Base-by-base conservation (phyloP, 768 basidiomycete genomes). In the Lyophyllum decastes region DNA sequence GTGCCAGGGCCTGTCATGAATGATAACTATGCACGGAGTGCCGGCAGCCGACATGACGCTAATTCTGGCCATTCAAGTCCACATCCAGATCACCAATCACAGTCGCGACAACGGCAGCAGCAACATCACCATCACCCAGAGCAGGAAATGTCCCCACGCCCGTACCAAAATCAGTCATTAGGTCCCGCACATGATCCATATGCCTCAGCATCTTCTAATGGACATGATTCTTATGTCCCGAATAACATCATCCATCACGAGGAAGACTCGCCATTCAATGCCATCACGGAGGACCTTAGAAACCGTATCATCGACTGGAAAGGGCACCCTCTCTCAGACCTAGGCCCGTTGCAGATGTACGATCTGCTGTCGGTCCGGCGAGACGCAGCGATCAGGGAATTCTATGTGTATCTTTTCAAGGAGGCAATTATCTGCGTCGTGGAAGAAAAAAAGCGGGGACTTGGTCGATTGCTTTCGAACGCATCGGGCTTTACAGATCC, bases 351-450 rank as follows among this genome's bases (percentile, higher is more conserved):
- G 45, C 90, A 91, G 64, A 93, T 97, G 84, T 97, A 93, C 71
- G 96, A 97, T 73, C 79, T 95, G 46, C 76, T 98, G 25, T 88
- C 86, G 49, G 94, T 98, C 43, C 85, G 94, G 50, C 87, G 95
- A 49, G 96, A 96, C 63, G 77, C 88, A 10, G 89, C 94, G 59
- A 89, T 95, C 19, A 86, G 95, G 54, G 95, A 97, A 71, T 98
- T 98, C 73, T 92, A 88, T 68, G 94, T 97, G 59, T 98, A 98
- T 75, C 83, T 99, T 25, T 99, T 98, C 84, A 90, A 89, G 67
- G 94, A 98, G 72, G 97, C 97, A 10, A 92, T 99, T 62, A 94
- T 99, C 58, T 99, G 97, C 71, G 94, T 98, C n/a, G 84, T 91
- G 19, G 95, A 98, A 71, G 96, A 99, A 74, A 93, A 88, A 78